These are phyloP conservation scores for Tetradesmus obliquus DNA, from an alignment of 139 green algal genomes.

Conservation along the genomic window DNA sequence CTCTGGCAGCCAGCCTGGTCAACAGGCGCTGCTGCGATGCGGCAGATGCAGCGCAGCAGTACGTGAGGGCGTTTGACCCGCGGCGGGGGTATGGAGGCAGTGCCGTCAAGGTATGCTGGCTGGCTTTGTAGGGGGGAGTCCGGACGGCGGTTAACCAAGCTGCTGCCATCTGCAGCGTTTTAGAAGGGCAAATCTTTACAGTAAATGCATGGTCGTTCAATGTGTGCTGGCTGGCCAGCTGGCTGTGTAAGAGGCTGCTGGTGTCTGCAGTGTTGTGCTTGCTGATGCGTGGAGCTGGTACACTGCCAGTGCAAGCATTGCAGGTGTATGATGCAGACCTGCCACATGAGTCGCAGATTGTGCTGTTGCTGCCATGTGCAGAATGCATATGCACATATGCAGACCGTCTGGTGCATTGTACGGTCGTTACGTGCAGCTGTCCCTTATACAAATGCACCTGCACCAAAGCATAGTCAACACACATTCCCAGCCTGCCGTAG, in stretches of 20 bases:
- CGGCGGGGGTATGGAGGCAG: conserved; percentile 50
- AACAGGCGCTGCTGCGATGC: conserved; percentile 18
- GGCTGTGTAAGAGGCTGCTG: not conserved
- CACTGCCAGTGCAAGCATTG: too few relatives aligned
- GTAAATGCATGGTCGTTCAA: not conserved
- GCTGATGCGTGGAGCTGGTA: too few relatives aligned
- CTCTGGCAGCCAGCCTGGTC: conserved; percentile 49
- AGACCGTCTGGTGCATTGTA: not conserved
- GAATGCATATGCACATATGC: not conserved
- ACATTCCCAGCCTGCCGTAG: too few relatives aligned
- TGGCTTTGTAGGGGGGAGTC: too few relatives aligned
- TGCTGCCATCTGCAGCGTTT: too few relatives aligned
- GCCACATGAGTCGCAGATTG: too few relatives aligned
- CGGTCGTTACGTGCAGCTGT: too few relatives aligned
- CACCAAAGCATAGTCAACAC: too few relatives aligned
- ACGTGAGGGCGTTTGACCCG: conserved; percentile 39
- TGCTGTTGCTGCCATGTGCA: not conserved
- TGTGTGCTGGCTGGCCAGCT: not conserved
- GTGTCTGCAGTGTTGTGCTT: not conserved
- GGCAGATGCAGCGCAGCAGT: conserved; percentile 25
- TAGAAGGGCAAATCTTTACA: not conserved
- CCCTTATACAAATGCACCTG: too few relatives aligned
- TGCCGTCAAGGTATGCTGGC: conserved; percentile 45
- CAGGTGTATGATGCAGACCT: too few relatives aligned
- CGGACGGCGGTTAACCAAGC: too few relatives aligned